A percentile compares a stretch with the other conserved stretches of the same genome.
phyloP scores from a whole-genome alignment of 331 rosid genomes.

The Quercus phellos region DNA sequence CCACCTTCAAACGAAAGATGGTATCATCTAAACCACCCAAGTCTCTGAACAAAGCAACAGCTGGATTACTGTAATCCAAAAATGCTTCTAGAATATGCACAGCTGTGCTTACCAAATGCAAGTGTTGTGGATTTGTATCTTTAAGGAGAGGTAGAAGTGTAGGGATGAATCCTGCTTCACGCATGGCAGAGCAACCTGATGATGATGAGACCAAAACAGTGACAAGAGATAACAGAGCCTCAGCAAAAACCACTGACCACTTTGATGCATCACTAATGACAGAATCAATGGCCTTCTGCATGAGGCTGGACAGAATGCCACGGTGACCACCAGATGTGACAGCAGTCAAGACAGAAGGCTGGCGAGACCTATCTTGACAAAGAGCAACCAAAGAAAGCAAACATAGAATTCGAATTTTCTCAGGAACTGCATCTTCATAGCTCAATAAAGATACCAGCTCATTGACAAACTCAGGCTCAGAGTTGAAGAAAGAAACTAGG shows the following conservation, averaged over 20 bases:
- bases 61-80: conserved; percentile 98
- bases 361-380: conserved; percentile 93
- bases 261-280: conserved; percentile 60
- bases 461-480: conserved; percentile 96
- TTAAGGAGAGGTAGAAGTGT: conserved; percentile 88
- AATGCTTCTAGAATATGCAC: conserved; percentile 93
- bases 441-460: conserved; percentile 81
- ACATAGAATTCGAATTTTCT: conserved; percentile 72
- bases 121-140: conserved; percentile 81
- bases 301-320: conserved; percentile 87
- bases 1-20: conserved; percentile 81
- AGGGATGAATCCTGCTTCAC: conserved; percentile 97
- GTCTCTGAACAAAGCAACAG: conserved; percentile 90
- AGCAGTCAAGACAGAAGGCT: conserved; percentile 71
- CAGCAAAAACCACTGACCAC: conserved; percentile 85
- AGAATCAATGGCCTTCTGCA: conserved; percentile 88
- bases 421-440: conserved; percentile 80
- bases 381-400: conserved; percentile 87
- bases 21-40: conserved; percentile 98
- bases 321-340: conserved; percentile 98
- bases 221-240: conserved; percentile 85
- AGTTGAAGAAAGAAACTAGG: conserved; percentile 79
- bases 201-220: conserved; percentile 91
- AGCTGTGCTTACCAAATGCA: conserved; percentile 90
- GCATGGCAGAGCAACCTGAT: conserved; percentile 92